Conservation (phyloP, 2,329 filamentous ascomycete species). For the Verticillium isaacii region DNA sequence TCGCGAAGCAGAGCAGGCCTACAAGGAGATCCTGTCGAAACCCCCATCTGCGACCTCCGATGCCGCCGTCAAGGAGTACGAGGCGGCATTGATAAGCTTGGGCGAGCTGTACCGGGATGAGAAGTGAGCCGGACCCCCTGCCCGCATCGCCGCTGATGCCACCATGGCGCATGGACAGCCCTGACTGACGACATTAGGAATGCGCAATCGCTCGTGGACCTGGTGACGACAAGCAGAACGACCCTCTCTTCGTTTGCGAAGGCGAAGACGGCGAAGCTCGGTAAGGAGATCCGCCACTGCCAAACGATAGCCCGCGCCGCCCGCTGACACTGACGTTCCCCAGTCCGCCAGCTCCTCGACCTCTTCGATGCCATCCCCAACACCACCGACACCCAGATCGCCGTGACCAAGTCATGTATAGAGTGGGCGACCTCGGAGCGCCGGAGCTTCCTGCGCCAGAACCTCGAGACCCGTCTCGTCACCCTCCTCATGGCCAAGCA, state of each 20-base stretch:
- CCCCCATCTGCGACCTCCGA: constrained; percentile 79
- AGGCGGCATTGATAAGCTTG: constrained; percentile 79
- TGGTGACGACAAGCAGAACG: constrained; percentile 85
- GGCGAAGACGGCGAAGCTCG: constrained; percentile 96
- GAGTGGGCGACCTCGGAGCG: constrained; percentile 97
- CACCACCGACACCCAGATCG: constrained; percentile 88
- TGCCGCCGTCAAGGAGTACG: constrained; percentile 84
- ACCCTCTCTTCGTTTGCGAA: constrained; percentile 96
- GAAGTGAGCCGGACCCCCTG: constrained; percentile 50
- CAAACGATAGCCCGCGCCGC: not conserved
- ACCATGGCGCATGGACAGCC: not conserved
- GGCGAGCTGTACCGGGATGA: constrained; percentile 91
- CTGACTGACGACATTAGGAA: constrained; percentile 45
- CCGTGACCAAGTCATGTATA: constrained; percentile 97
- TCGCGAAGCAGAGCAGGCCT: constrained; percentile 77
- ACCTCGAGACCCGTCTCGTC: constrained; percentile 93
- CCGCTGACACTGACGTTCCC: constrained; percentile 3
- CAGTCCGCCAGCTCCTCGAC: constrained; percentile 94
- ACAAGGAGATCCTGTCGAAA: constrained; percentile 84
- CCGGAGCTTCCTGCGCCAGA: constrained; percentile 93
- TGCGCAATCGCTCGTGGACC: constrained; percentile 77
- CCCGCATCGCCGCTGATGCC: not conserved
- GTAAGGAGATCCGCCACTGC: constrained; percentile 47
- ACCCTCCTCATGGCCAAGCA: constrained; percentile 95
- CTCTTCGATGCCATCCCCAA: constrained; percentile 92